Evolutionary conservation across 106 monocot species (phyloP).

Genomic region (Gastrodia elata): DNA sequence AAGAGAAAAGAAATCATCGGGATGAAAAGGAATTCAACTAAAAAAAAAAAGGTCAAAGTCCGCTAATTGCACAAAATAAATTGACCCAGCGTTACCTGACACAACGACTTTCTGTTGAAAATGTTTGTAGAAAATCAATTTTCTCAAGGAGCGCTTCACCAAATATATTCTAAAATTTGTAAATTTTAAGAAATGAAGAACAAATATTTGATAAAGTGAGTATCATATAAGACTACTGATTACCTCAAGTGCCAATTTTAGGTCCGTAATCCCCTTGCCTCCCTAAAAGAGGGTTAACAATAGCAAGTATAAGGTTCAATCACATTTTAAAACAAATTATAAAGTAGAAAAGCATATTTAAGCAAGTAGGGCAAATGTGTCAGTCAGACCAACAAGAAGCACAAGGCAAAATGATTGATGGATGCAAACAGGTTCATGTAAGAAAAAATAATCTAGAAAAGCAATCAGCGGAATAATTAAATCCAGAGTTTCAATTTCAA

Average conservation of each 20-base stretch:
- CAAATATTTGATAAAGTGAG: background rate
- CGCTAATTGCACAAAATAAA: background rate
- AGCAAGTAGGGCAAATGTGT: background rate
- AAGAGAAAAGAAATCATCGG: background rate
- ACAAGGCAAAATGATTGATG: background rate
- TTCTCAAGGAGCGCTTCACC: constrained; percentile 75
- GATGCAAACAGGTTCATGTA: background rate
- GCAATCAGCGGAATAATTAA: background rate
- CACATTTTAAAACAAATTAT: background rate
- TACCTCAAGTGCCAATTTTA: constrained; percentile 74
- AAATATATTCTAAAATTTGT: constrained; percentile 56
- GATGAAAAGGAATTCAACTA: constrained; percentile 8
- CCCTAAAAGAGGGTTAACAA: constrained; percentile 32
- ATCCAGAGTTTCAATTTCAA: too few relatives aligned
- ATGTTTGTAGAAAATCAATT: constrained; percentile 62
- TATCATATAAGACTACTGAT: background rate
- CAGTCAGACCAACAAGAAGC: background rate
- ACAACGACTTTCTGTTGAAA: constrained; percentile 56
- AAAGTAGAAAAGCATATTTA: background rate
- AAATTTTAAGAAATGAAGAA: constrained; percentile 5
- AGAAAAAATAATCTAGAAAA: background rate
- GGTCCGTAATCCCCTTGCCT: constrained; percentile 85
- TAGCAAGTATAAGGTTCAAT: background rate
- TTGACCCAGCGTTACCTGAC: constrained; percentile 34
- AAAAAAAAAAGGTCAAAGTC: background rate